A percentile compares a stretch with the other conserved stretches of the same genome.
These are phyloP conservation scores for Ustilago trichophora DNA, from an alignment of 1,284 basidiomycete species.

Conservation along the genomic window DNA sequence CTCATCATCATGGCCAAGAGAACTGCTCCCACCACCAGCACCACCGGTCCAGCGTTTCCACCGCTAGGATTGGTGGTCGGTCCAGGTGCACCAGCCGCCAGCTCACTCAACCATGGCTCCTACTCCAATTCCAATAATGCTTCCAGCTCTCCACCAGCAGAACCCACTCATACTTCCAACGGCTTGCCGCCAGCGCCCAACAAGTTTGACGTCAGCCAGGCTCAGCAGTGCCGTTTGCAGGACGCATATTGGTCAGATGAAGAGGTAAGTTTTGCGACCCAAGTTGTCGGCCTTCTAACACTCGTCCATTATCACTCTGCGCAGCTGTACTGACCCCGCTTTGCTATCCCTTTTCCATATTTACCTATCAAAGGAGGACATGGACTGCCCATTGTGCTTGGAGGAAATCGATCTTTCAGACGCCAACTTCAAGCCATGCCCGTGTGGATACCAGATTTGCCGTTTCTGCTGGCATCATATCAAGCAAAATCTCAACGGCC, in stretches of 20 bases:
- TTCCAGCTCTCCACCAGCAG: slow-evolving; percentile 18
- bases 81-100: slow-evolving; percentile 34
- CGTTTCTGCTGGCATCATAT: slow-evolving; percentile 99
- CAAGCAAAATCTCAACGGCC: slow-evolving; percentile 92
- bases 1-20: slow-evolving; percentile 37
- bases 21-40: slow-evolving; percentile 39
- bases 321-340: not conserved
- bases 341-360: not conserved
- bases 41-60: slow-evolving; percentile 47
- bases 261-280: slow-evolving; percentile 71
- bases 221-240: slow-evolving; percentile 75
- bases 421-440: slow-evolving; percentile 98
- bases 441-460: slow-evolving; percentile 99
- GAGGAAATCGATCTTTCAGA: slow-evolving; percentile 99
- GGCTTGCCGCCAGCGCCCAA: slow-evolving; percentile 58
- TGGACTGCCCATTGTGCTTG: slow-evolving; percentile 96
- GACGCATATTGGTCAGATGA: slow-evolving; percentile 99
- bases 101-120: slow-evolving; percentile 21
- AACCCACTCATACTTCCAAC: slow-evolving; percentile 23
- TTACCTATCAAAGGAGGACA: slow-evolving; percentile 87
- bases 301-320: too few relatives aligned
- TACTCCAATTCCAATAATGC: slow-evolving; percentile 21
- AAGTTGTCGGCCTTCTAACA: too few relatives aligned
- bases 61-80: slow-evolving; percentile 53
- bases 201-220: slow-evolving; percentile 59